Percentiles rank a stretch among this genome's conserved stretches.
Evolutionary conservation across 1,284 basidiomycete genomes (phyloP).

Genomic region (Moniliella sp.): DNA sequence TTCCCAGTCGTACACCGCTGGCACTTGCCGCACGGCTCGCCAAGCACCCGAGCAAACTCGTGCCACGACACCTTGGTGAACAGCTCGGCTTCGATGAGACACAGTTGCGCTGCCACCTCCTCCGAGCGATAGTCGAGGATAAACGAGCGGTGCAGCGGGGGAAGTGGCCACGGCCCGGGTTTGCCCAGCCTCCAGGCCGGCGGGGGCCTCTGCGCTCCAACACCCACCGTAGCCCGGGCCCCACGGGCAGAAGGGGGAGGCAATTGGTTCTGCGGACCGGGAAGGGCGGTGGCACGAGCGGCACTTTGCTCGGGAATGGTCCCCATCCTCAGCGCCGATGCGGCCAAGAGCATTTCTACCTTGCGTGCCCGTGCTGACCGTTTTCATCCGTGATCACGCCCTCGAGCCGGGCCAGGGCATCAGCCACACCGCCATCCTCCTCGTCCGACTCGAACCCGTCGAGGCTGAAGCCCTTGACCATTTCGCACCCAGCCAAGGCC

Average conservation of each 20-base stretch:
- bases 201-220: too few relatives aligned
- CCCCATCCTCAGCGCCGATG: too few relatives aligned
- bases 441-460: constrained; percentile 15
- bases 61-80: constrained; percentile 62
- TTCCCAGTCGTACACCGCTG: constrained; percentile 45
- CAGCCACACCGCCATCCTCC: constrained; percentile 17
- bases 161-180: constrained; percentile 1
- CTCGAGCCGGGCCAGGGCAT: constrained; percentile 19
- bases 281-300: too few relatives aligned
- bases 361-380: constrained; percentile 10
- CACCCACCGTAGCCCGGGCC: too few relatives aligned
- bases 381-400: constrained; percentile 24
- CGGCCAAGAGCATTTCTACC: constrained; percentile 16
- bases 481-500: constrained; percentile 20
- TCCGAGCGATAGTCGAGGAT: constrained; percentile 37
- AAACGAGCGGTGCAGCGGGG: constrained; percentile 19
- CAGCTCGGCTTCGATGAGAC: constrained; percentile 66
- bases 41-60: constrained; percentile 46
- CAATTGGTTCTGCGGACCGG: not conserved
- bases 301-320: too few relatives aligned
- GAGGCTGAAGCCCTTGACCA: constrained; percentile 22
- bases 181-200: too few relatives aligned
- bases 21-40: constrained; percentile 28
- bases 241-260: too few relatives aligned
- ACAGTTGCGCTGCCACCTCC: constrained; percentile 53